Conservation (phyloP, 2,329 filamentous ascomycete genomes). For the Fusarium illudens region DNA sequence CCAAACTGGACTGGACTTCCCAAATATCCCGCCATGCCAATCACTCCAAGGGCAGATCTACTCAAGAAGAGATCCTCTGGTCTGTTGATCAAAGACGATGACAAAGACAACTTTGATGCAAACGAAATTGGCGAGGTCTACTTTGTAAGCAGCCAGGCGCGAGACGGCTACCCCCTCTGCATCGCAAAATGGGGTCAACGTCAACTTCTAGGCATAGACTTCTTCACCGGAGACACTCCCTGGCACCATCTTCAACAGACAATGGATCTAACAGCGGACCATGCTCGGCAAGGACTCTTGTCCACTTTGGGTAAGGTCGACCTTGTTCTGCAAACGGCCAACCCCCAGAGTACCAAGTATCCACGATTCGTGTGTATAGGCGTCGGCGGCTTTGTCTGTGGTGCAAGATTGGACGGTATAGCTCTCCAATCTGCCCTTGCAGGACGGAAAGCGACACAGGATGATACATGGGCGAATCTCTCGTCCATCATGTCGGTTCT, state of each 20-base stretch:
- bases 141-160: not conserved
- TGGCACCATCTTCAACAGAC: not conserved
- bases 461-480: not conserved
- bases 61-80: no score
- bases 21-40: no score
- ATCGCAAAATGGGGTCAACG: not conserved
- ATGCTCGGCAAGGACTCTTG: not conserved
- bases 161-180: not conserved
- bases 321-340: not conserved
- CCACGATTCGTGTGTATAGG: not conserved
- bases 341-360: not conserved
- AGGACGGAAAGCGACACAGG: not conserved
- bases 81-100: no score
- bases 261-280: not conserved
- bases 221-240: not conserved
- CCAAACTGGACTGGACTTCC: no score
- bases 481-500: not conserved
- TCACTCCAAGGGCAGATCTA: no score
- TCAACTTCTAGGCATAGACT: not conserved
- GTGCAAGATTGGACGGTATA: not conserved
- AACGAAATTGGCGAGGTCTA: not conserved
- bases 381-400: not conserved
- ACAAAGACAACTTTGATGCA: no score
- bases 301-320: no score
- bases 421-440: not conserved